These are phyloP conservation scores for Gautieria morchelliformis DNA, from an alignment of 768 basidiomycete genomes.

Conservation along the genomic window DNA sequence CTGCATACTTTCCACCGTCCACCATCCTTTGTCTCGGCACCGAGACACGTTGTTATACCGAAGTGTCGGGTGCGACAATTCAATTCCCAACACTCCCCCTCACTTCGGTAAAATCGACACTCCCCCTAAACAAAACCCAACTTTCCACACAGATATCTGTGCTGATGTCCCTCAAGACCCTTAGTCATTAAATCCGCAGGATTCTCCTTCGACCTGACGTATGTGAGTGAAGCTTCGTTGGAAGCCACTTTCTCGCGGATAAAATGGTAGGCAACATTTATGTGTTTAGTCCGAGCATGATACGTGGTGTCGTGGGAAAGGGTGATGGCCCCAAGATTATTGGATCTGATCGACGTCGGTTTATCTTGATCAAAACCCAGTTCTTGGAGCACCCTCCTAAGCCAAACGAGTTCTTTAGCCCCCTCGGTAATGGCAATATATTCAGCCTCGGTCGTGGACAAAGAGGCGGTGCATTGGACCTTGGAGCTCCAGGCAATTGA, in stretches of 20 bases:
- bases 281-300: constrained; percentile 33
- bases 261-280: constrained; percentile 32
- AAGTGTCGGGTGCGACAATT: too few relatives aligned
- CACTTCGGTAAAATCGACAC: too few relatives aligned
- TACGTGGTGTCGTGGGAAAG: constrained; percentile 23
- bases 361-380: neutral
- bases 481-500: constrained; percentile 9
- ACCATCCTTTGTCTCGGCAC: too few relatives aligned
- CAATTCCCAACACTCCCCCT: too few relatives aligned
- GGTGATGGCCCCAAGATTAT: constrained; percentile 19
- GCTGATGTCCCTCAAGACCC: neutral
- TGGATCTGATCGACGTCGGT: constrained; percentile 11
- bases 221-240: constrained; percentile 17
- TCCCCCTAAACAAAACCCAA: too few relatives aligned
- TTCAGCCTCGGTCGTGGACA: constrained; percentile 17
- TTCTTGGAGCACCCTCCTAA: constrained; percentile 12
- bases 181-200: constrained; percentile 34
- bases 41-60: too few relatives aligned
- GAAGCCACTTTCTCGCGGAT: constrained; percentile 26
- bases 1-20: too few relatives aligned
- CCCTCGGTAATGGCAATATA: constrained; percentile 16
- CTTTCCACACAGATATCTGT: neutral
- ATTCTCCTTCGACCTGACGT: constrained; percentile 26
- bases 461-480: constrained; percentile 3
- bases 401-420: constrained; percentile 7